A percentile compares a stretch with the other conserved stretches of the same genome.
Evolutionary conservation across 169 alveolate genomes (phyloP).

Genomic region (Plasmodium knowlesi): DNA sequence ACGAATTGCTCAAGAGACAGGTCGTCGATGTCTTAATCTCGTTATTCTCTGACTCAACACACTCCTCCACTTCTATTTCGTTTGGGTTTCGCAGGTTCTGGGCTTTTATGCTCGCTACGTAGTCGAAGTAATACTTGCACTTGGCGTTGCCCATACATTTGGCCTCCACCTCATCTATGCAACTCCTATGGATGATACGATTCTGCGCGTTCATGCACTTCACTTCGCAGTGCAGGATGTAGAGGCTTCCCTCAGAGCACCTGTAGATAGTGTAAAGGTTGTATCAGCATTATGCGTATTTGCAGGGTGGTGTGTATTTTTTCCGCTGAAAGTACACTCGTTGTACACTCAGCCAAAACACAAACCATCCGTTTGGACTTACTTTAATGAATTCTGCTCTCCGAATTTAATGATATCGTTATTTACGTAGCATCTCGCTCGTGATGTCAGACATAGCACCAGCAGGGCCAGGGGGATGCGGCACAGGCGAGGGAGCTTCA

Average conservation of each 20-base stretch:
- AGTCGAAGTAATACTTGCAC: slow-evolving; percentile 40
- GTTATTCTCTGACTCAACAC: slow-evolving; percentile 36
- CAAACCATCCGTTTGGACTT: not conserved
- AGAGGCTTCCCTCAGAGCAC: slow-evolving; percentile 23
- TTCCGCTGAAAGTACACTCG: not conserved
- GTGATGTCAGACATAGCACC: not conserved
- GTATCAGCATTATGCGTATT: too few species aligned
- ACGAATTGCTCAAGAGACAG: slow-evolving; percentile 13
- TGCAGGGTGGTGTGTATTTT: too few species aligned
- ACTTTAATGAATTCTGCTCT: slow-evolving; percentile 41
- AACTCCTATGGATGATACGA: slow-evolving; percentile 13
- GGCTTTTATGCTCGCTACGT: not conserved
- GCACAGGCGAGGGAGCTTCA: slow-evolving; percentile 11
- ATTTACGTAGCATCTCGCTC: slow-evolving; percentile 2
- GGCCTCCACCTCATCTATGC: slow-evolving; percentile 19
- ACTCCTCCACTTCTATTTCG: slow-evolving; percentile 22
- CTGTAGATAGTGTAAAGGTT: not conserved
- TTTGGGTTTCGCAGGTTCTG: not conserved
- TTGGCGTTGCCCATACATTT: slow-evolving; percentile 12
- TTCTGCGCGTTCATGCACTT: slow-evolving; percentile 18
- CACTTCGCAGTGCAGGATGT: slow-evolving; percentile 46
- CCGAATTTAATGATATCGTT: slow-evolving; percentile 36
- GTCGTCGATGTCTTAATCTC: slow-evolving; percentile 32
- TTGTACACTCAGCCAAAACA: not conserved
- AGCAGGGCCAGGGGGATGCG: not conserved